Conservation (phyloP, 2,329 filamentous ascomycete genomes). For the Didymella sp. region DNA sequence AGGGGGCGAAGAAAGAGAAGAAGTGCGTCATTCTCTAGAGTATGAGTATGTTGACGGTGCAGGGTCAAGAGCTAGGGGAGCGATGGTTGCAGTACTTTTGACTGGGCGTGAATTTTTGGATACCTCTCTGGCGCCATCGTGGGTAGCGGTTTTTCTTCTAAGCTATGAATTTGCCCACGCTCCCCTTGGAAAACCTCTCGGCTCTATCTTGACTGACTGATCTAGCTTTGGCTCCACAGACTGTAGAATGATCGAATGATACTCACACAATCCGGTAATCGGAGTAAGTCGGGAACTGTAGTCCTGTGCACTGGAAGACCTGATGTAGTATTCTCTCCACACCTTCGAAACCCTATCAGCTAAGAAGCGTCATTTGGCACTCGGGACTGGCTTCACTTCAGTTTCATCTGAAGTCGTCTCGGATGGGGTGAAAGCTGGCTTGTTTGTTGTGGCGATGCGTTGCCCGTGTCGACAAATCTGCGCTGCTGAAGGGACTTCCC, state of each 20-base stretch:
- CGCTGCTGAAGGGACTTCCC: slow-evolving; percentile 1
- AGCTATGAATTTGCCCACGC: slow-evolving; percentile 34
- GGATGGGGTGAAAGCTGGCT: slow-evolving; percentile 19
- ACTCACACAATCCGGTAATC: not conserved
- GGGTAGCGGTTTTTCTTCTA: slow-evolving; percentile 49
- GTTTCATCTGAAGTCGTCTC: slow-evolving; percentile 1
- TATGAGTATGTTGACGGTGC: not conserved
- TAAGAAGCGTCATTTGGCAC: too few relatives aligned
- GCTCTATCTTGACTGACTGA: not conserved
- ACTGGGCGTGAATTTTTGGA: slow-evolving; percentile 48
- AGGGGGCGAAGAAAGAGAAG: slow-evolving; percentile 45
- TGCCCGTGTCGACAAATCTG: slow-evolving; percentile 21
- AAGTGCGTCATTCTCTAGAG: slow-evolving; percentile 49
- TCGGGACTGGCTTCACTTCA: not conserved
- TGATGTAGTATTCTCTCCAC: not conserved
- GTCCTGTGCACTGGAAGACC: not conserved
- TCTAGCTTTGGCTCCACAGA: not conserved
- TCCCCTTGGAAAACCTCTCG: slow-evolving; percentile 21
- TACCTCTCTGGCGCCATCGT: slow-evolving; percentile 51
- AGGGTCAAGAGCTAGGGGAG: slow-evolving; percentile 22
- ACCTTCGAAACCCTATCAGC: not conserved
- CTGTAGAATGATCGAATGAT: not conserved
- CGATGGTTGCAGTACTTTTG: slow-evolving; percentile 41
- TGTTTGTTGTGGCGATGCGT: slow-evolving; percentile 34
- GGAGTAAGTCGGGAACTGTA: not conserved